Percentiles rank a stretch among this genome's conserved stretches.
Evolutionary conservation across 2,329 filamentous ascomycete species (phyloP).

Genomic region (Sporothrix sp.): DNA sequence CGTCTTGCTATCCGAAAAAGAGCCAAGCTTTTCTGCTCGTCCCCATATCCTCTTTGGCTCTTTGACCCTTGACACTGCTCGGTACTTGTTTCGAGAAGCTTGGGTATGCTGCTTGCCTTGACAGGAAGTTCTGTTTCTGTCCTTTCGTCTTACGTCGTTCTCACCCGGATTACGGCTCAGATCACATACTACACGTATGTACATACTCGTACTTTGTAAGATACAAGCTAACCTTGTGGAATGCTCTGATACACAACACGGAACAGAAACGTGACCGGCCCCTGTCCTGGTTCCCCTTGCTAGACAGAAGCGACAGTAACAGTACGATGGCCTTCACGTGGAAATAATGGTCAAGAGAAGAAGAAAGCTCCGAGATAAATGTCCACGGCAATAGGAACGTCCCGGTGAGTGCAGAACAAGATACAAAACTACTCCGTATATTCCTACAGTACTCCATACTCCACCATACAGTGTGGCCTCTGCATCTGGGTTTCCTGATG

Average conservation of each 20-base stretch:
- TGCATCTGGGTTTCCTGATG: slow-evolving; percentile 1
- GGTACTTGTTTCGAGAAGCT: not conserved
- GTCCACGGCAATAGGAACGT: not conserved
- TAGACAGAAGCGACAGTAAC: too few relatives aligned
- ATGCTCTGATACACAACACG: too few relatives aligned
- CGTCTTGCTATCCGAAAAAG: not conserved
- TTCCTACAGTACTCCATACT: too few relatives aligned
- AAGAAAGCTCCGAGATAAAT: not conserved
- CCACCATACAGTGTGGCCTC: too few relatives aligned
- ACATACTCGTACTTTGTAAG: too few relatives aligned
- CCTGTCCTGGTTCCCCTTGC: too few relatives aligned
- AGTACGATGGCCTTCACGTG: too few relatives aligned
- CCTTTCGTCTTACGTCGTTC: not conserved
- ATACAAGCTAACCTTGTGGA: too few relatives aligned
- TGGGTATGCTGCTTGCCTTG: not conserved
- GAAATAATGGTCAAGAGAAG: too few relatives aligned
- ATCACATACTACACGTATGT: not conserved
- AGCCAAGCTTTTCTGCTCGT: not conserved
- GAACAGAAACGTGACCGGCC: too few relatives aligned
- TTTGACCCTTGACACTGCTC: not conserved
- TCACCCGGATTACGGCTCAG: not conserved
- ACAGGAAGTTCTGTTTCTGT: not conserved
- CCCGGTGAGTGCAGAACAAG: too few relatives aligned
- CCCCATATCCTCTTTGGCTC: not conserved
- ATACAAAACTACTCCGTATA: too few relatives aligned